Percentiles rank a stretch among this genome's conserved stretches.
phyloP scores from a whole-genome alignment of 495 filamentous ascomycete genomes.

The Mycothermus thermophilus region DNA sequence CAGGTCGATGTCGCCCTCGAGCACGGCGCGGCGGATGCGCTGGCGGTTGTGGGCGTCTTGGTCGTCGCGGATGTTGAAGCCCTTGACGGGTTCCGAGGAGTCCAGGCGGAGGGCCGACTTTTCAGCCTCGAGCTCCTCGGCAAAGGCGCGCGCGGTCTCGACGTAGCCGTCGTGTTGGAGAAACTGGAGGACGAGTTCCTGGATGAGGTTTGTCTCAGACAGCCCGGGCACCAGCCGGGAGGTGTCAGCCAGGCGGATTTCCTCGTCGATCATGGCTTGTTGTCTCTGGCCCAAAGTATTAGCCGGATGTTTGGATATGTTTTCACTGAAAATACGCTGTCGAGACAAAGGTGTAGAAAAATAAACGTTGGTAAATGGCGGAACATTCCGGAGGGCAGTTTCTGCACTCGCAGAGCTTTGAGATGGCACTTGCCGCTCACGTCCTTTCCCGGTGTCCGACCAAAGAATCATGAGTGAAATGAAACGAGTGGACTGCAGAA shows the following conservation, averaged over 20 bases:
- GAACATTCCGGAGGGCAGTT: too few species aligned
- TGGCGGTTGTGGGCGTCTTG: conserved; percentile 64
- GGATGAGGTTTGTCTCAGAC: conserved; percentile 38
- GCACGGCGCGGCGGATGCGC: conserved; percentile 75
- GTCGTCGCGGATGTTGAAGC: conserved; percentile 70
- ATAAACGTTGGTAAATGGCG: too few species aligned
- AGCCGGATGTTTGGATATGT: too few species aligned
- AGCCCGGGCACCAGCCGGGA: conserved; percentile 49
- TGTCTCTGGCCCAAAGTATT: conserved; percentile 40
- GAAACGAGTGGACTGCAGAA: too few species aligned
- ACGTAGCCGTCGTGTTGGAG: conserved; percentile 92
- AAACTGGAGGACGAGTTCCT: conserved; percentile 60
- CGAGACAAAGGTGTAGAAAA: too few species aligned
- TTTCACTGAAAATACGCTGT: too few species aligned
- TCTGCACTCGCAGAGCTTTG: too few species aligned
- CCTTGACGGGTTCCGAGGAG: conserved; percentile 36
- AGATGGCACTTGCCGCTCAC: too few species aligned
- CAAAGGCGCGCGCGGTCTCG: conserved; percentile 84
- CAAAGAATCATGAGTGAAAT: too few species aligned
- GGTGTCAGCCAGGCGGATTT: conserved; percentile 24
- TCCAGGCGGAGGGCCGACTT: conserved; percentile 47
- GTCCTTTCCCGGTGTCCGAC: too few species aligned
- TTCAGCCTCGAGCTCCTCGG: conserved; percentile 66
- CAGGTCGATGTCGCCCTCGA: conserved; percentile 86
- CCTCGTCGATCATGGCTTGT: conserved; percentile 34